Evolutionary conservation across 495 filamentous ascomycete genomes (phyloP), one percentile per base, ranked within the genome.

Genomic region (Trichoderma orchidacearum): DNA sequence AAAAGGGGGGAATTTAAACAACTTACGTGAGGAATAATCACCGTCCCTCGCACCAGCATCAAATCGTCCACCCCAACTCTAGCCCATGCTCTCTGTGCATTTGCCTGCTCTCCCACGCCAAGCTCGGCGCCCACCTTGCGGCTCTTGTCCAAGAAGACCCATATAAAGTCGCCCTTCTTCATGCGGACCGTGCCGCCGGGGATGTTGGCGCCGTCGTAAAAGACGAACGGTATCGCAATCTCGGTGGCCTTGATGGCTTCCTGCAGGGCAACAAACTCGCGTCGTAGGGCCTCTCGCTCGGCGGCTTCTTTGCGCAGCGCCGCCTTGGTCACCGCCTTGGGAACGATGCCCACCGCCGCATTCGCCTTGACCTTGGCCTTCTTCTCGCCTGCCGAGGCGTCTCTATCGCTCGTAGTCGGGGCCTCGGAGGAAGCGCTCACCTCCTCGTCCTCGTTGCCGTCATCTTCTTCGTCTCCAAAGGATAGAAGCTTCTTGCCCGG

Each of bases 151-250:
- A 98, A 72, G 58, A 96, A 95, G 12, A 95, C 63, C 91, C 92
- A 96, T 15, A 93, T 74, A 52, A 79, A 82, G 61, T 96, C 91
- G 0, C 93, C 93, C 64, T 98, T 98, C 71, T 90, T 96, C 53
- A 96, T 82, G 60, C 81, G 82, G 64, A 84, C 92, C 18, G 77
- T 73, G 21, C 94, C 86, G 27, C 87, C 84, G 1, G 90, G 84
- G n/a, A 88, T 90, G 68, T 93, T 92, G 3, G 89, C 94, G n/a
- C 93, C 93, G 58, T 98, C 94, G 69, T 95, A 97, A 65, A 98
- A 97, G 23, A 96, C 89, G 69, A 98, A 98, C 0, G 93, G 93
- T 3, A 98, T 88, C 36, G 85, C 73, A 21, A 98, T 89, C 64
- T 96, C 90, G 25, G 90, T 89, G 31, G 82, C 82, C 72, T 94